Percentiles rank a stretch among this genome's conserved stretches.
phyloP scores from a whole-genome alignment of 2,329 filamentous ascomycete species.

The Aspergillus jensenii region DNA sequence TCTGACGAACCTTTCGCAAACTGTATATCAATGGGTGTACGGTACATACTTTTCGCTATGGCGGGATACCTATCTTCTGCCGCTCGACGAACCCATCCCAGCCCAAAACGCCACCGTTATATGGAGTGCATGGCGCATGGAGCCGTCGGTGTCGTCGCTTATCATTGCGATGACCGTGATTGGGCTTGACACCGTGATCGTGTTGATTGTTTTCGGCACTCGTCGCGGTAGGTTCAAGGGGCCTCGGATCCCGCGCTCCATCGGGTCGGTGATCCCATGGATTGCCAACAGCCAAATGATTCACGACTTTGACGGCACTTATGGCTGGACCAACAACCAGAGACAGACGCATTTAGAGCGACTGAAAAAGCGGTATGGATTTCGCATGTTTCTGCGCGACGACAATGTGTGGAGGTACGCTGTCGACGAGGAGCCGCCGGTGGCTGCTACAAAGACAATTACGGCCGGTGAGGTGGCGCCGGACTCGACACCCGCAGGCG shows the following conservation, averaged over 20 bases:
- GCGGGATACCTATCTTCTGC: constrained; percentile 31
- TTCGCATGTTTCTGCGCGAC: constrained; percentile 30
- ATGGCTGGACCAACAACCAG: constrained; percentile 28
- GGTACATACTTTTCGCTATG: constrained; percentile 38
- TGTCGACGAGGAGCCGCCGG: constrained; percentile 30
- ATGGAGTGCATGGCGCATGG: constrained; percentile 32
- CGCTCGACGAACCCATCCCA: constrained; percentile 16
- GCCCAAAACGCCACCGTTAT: constrained; percentile 29
- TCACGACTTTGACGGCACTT: constrained; percentile 30
- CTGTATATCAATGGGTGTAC: constrained; percentile 37
- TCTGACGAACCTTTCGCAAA: constrained; percentile 26
- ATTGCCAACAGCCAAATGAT: constrained; percentile 35
- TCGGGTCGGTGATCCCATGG: constrained; percentile 35
- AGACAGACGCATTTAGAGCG: constrained; percentile 26
- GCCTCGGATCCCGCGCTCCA: constrained; percentile 34
- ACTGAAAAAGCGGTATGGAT: constrained; percentile 32
- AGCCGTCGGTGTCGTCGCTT: constrained; percentile 29
- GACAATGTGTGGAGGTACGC: constrained; percentile 33
- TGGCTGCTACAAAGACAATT: background rate
- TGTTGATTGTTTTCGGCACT: constrained; percentile 33
- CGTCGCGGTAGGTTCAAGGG: constrained; percentile 34
- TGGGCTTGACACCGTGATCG: constrained; percentile 31
- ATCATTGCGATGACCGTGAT: constrained; percentile 30
- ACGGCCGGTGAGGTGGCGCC: background rate
- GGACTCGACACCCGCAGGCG: background rate